These are phyloP conservation scores for Lineolata rhizophorae DNA, from an alignment of 495 filamentous ascomycete species.

Conservation along the genomic window DNA sequence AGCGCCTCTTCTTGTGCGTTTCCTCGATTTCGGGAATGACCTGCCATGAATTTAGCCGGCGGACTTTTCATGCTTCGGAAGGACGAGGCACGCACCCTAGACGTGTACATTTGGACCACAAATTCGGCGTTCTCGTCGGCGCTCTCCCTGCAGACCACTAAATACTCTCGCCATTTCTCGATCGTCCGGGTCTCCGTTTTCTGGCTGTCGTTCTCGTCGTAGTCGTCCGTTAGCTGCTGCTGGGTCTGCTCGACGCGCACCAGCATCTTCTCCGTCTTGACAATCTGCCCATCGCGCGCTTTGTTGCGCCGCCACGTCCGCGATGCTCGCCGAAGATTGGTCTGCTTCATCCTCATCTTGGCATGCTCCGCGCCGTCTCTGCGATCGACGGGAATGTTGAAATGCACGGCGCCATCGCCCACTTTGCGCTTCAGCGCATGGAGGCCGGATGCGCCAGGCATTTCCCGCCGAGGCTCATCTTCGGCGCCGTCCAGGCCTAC, in stretches of 20 bases:
- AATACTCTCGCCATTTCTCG: slow-evolving; percentile 51
- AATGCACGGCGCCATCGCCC: too few relatives aligned
- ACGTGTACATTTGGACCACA: slow-evolving; percentile 46
- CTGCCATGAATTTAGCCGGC: too few relatives aligned
- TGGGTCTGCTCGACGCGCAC: slow-evolving; percentile 33
- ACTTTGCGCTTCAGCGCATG: too few relatives aligned
- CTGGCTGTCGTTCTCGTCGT: slow-evolving; percentile 42
- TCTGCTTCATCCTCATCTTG: slow-evolving; percentile 11
- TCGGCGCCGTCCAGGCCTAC: too few relatives aligned
- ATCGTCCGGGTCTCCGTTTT: slow-evolving; percentile 34
- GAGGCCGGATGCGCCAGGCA: too few relatives aligned
- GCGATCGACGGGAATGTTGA: slow-evolving; percentile 12
- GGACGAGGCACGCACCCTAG: slow-evolving; percentile 19
- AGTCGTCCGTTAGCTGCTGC: slow-evolving; percentile 36
- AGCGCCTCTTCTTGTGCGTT: slow-evolving; percentile 24
- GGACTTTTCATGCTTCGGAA: neutral
- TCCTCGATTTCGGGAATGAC: slow-evolving; percentile 41
- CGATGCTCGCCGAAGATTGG: slow-evolving; percentile 10
- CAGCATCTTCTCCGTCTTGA: slow-evolving; percentile 59
- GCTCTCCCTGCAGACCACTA: slow-evolving; percentile 44
- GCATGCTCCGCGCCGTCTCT: slow-evolving; percentile 11
- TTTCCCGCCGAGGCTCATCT: too few relatives aligned
- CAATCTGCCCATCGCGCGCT: slow-evolving; percentile 36
- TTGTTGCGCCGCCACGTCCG: slow-evolving; percentile 10
- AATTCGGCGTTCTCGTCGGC: slow-evolving; percentile 31